phyloP scores from a whole-genome alignment of 2,329 filamentous ascomycete genomes.

The Ascochyta koolunga region DNA sequence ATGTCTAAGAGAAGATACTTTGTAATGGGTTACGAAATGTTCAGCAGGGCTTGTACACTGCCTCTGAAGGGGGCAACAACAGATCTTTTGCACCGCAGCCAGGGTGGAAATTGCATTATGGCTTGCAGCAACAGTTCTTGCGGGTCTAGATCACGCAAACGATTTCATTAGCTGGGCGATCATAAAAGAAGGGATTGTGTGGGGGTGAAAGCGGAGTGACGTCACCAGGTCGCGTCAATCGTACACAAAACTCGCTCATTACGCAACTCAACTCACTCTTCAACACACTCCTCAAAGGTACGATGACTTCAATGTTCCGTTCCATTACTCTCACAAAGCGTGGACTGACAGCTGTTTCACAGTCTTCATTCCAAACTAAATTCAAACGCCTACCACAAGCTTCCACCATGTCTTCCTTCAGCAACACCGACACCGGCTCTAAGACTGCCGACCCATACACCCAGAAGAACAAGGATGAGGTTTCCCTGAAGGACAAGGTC shows the following conservation, averaged over 20 bases:
- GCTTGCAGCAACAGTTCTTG: neutral
- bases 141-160: constrained; percentile 7
- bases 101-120: too few species aligned
- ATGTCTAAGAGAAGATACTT: too few species aligned
- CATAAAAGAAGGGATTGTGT: neutral
- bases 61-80: too few species aligned
- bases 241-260: constrained; percentile 8
- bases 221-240: constrained; percentile 1
- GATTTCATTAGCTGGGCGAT: constrained; percentile 1
- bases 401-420: constrained; percentile 44
- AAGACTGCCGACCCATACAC: constrained; percentile 76
- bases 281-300: constrained; percentile 11
- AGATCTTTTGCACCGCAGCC: too few species aligned
- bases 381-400: constrained; percentile 17
- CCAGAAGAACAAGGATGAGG: constrained; percentile 75
- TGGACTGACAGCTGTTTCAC: constrained; percentile 27
- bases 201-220: neutral
- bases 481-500: constrained; percentile 74
- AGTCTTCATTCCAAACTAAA: constrained; percentile 21
- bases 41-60: too few species aligned
- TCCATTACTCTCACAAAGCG: constrained; percentile 11
- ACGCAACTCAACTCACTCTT: constrained; percentile 1
- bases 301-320: constrained; percentile 18
- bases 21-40: too few species aligned
- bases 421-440: constrained; percentile 48